These are phyloP conservation scores for Kalmanozyma brasiliensis DNA, from an alignment of 1,284 basidiomycete species.

Conservation along the genomic window DNA sequence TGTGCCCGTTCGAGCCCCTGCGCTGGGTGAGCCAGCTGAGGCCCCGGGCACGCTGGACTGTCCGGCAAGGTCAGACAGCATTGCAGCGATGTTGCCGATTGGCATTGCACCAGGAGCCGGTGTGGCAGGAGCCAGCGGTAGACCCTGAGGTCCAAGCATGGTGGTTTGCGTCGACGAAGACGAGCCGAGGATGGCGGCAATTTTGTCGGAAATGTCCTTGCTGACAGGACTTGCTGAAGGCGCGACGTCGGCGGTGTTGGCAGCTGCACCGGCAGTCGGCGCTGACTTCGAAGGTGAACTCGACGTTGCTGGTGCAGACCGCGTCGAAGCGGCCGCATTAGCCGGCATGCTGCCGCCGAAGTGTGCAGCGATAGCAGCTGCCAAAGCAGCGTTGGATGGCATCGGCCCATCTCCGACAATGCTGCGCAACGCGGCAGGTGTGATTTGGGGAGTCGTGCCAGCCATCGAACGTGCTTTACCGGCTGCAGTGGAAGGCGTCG, in stretches of 20 bases:
- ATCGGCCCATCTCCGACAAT: conserved; percentile 49
- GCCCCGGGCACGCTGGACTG: conserved; percentile 2
- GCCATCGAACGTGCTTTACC: conserved; percentile 11
- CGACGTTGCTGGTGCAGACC: conserved; percentile 5
- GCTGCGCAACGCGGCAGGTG: conserved; percentile 32
- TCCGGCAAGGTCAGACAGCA: conserved; percentile 33
- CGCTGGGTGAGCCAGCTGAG: conserved; percentile 3
- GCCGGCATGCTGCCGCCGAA: conserved; percentile 40
- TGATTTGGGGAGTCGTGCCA: conserved; percentile 14
- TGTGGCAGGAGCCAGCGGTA: conserved; percentile 43
- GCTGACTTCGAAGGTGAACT: conserved; percentile 5
- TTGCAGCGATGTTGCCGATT: conserved; percentile 42
- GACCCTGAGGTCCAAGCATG: conserved; percentile 45
- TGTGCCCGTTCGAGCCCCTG: conserved; percentile 3
- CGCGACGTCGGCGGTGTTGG: background rate
- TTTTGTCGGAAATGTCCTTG: conserved; percentile 47
- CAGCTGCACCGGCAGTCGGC: background rate
- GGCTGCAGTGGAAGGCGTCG: background rate
- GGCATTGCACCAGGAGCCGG: conserved; percentile 13
- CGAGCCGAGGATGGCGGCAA: conserved; percentile 45
- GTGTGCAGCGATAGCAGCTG: conserved; percentile 45
- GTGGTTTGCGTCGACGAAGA: conserved; percentile 30
- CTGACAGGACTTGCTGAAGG: conserved; percentile 4
- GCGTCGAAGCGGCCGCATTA: conserved; percentile 14
- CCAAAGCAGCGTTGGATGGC: conserved; percentile 48